These are phyloP conservation scores for Chrysoporthe cubensis DNA, from an alignment of 2,329 filamentous ascomycete species.

Conservation along the genomic window DNA sequence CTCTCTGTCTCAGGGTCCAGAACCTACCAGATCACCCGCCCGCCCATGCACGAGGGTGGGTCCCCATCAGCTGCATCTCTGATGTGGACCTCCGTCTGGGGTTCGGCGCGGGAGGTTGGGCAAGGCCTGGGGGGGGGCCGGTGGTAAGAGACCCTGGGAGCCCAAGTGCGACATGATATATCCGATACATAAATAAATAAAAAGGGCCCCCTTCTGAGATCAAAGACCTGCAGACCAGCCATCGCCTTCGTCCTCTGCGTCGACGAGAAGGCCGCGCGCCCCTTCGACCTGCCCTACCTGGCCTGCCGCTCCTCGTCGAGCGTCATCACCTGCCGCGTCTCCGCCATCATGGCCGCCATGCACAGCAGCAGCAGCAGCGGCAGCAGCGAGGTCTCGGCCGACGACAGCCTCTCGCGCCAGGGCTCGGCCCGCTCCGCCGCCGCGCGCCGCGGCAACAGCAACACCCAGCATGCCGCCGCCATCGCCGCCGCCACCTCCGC, in stretches of 20 bases:
- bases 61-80: slow-evolving; percentile 19
- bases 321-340: slow-evolving; percentile 27
- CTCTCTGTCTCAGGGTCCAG: not conserved
- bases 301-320: slow-evolving; percentile 19
- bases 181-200: not conserved
- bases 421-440: slow-evolving; percentile 19
- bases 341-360: slow-evolving; percentile 24
- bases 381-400: slow-evolving; percentile 21
- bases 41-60: slow-evolving; percentile 18
- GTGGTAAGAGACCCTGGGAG: too few relatives aligned
- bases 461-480: slow-evolving; percentile 28
- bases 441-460: slow-evolving; percentile 19
- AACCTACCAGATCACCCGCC: slow-evolving; percentile 10
- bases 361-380: not conserved
- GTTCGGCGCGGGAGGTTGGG: slow-evolving; percentile 6
- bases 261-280: slow-evolving; percentile 32
- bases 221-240: slow-evolving; percentile 16
- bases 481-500: slow-evolving; percentile 23
- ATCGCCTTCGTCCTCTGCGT: slow-evolving; percentile 31
- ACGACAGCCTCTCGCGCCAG: slow-evolving; percentile 28
- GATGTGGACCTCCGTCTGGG: slow-evolving; percentile 20
- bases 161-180: not conserved
- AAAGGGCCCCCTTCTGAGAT: not conserved
- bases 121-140: not conserved
- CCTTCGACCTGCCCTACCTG: slow-evolving; percentile 34